Evolutionary conservation across 2,329 filamentous ascomycete species (phyloP).

Genomic region (Calonectria montana): DNA sequence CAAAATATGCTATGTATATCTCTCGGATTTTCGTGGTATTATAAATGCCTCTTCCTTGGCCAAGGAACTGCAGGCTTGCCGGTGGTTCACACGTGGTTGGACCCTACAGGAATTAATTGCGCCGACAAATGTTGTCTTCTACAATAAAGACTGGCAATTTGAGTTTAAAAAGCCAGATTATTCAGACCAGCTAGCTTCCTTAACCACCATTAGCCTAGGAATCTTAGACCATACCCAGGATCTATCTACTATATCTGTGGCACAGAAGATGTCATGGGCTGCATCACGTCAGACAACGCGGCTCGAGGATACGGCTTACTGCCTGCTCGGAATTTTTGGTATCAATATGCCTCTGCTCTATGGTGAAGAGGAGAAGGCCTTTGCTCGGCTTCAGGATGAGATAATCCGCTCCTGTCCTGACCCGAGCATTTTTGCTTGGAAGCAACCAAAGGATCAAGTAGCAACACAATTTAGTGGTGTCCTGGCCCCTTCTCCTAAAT

Average conservation of each 20-base stretch:
- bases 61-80: not conserved
- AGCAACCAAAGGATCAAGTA: not conserved
- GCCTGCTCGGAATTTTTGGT: not conserved
- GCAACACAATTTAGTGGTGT: not conserved
- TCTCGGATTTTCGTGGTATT: not conserved
- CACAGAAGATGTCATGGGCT: not conserved
- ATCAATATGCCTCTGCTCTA: not conserved
- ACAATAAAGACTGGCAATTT: not conserved
- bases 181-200: not conserved
- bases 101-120: not conserved
- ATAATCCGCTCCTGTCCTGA: not conserved
- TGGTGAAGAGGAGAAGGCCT: not conserved
- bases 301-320: not conserved
- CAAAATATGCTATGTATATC: not conserved
- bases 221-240: not conserved
- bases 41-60: not conserved
- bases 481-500: not conserved
- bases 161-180: not conserved
- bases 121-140: not conserved
- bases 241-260: not conserved
- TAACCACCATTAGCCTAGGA: not conserved
- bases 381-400: not conserved
- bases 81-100: not conserved
- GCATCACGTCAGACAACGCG: not conserved
- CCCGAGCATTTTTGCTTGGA: not conserved